These are phyloP conservation scores for Brassica nigra DNA, from an alignment of 345 rosid species.

Conservation along the genomic window DNA sequence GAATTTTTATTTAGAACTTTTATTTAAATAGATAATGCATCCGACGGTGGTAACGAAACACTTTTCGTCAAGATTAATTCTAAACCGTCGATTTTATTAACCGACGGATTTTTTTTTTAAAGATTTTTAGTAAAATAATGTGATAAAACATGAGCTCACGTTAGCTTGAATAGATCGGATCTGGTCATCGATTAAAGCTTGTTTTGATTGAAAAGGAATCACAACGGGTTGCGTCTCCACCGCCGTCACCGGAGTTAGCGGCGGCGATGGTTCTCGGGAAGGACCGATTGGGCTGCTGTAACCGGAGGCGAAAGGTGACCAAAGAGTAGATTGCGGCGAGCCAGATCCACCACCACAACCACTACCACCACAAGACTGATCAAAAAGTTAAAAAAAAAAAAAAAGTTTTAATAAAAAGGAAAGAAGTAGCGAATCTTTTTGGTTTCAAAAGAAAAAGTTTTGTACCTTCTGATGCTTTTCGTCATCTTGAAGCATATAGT, in stretches of 20 bases:
- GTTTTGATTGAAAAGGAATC: constrained; percentile 48
- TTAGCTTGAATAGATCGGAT: constrained; percentile 61
- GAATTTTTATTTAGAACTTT: background rate
- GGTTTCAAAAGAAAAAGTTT: background rate
- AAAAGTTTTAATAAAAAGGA: background rate
- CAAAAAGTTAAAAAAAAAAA: constrained; percentile 15
- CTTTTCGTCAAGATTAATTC: background rate
- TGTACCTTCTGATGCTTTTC: constrained; percentile 40
- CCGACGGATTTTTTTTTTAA: background rate
- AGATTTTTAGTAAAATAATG: constrained; percentile 12
- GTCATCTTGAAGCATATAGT: constrained; percentile 53
- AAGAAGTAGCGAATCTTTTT: constrained; percentile 20
- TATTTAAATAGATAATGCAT: background rate
- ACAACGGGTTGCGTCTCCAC: constrained; percentile 32
- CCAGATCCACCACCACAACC: constrained; percentile 32
- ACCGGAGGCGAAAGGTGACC: constrained; percentile 48
- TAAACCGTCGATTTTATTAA: constrained; percentile 25
- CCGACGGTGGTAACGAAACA: constrained; percentile 6
- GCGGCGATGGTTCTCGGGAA: constrained; percentile 48
- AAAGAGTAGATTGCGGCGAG: constrained; percentile 50
- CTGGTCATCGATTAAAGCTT: constrained; percentile 62
- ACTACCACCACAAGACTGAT: constrained; percentile 34
- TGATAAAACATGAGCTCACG: constrained; percentile 31
- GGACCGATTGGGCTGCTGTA: constrained; percentile 40
- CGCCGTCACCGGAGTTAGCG: constrained; percentile 35